phyloP scores from a whole-genome alignment of 169 alveolate genomes.

The Eimeria maxima region DNA sequence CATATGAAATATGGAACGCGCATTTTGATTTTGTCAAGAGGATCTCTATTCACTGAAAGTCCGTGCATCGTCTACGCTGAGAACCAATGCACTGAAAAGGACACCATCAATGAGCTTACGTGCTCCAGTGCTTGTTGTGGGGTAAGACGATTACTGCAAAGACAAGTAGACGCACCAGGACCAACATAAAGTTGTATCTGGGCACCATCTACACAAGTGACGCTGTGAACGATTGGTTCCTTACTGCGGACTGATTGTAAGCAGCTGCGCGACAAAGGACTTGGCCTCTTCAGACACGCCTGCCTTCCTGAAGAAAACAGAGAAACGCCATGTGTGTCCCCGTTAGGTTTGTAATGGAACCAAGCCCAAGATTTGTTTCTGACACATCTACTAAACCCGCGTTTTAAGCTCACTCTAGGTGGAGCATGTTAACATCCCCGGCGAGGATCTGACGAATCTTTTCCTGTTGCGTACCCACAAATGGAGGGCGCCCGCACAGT shows the following conservation, averaged over 20 bases:
- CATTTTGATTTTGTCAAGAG: neutral
- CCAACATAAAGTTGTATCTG: neutral
- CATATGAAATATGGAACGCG: neutral
- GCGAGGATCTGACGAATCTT: constrained; percentile 70
- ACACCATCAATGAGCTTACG: constrained; percentile 8
- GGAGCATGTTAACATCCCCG: constrained; percentile 39
- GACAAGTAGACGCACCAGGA: neutral
- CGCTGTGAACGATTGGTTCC: neutral
- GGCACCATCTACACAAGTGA: neutral
- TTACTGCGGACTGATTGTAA: constrained; percentile 70
- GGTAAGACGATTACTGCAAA: constrained; percentile 61
- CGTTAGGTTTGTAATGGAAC: neutral
- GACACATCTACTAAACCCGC: neutral
- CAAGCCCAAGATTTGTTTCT: neutral
- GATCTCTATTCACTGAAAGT: too few species aligned
- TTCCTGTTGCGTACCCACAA: constrained; percentile 66
- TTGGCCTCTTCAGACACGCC: constrained; percentile 75
- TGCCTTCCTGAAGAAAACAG: constrained; percentile 21
- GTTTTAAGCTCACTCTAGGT: constrained; percentile 44
- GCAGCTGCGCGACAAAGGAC: constrained; percentile 59
- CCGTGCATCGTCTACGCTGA: neutral
- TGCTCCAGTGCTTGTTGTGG: constrained; percentile 73
- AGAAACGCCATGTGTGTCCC: neutral
- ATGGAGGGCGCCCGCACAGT: constrained; percentile 81
- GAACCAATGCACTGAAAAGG: neutral